Conservation (phyloP, 192 early-diverging fungal genomes). For the Podochytrium sp. region DNA sequence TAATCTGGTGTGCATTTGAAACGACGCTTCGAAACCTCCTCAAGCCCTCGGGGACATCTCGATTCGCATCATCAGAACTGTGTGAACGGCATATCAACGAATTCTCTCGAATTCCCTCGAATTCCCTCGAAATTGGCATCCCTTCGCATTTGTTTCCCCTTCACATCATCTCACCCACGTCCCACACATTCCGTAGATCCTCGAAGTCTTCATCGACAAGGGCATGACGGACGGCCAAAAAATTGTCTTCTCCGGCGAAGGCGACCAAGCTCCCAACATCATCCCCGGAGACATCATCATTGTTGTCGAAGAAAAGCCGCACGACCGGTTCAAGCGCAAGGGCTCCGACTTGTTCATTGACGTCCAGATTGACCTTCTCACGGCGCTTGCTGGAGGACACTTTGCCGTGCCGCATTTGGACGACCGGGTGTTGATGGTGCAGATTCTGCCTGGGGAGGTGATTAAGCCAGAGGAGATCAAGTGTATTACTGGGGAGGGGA, state of each 20-base stretch:
- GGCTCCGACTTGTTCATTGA: conserved; percentile 92
- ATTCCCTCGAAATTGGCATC: not conserved
- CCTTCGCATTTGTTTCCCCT: conserved; percentile 3
- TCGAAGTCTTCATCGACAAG: conserved; percentile 97
- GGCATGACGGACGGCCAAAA: conserved; percentile 98
- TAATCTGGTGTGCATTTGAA: too few relatives aligned
- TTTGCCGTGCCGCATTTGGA: conserved; percentile 92
- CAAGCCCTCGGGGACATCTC: too few relatives aligned
- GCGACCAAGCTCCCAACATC: conserved; percentile 91
- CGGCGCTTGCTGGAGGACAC: conserved; percentile 94
- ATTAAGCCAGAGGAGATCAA: conserved; percentile 94
- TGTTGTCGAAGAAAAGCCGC: conserved; percentile 93
- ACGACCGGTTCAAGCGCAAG: conserved; percentile 90
- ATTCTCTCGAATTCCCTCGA: not conserved
- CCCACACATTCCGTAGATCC: too few relatives aligned
- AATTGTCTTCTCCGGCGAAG: conserved; percentile 94
- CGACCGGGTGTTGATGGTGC: conserved; percentile 84
- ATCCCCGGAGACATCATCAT: conserved; percentile 98
- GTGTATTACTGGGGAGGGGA: conserved; percentile 87
- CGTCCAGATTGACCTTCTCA: conserved; percentile 91
- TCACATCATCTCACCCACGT: not conserved
- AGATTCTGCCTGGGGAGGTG: conserved; percentile 90
- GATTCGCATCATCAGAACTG: too few relatives aligned
- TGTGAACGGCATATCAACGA: too few relatives aligned
- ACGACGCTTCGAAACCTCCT: too few relatives aligned